phyloP scores from a whole-genome alignment of 352 stramenopile genomes.

The Phytophthora uliginosa region DNA sequence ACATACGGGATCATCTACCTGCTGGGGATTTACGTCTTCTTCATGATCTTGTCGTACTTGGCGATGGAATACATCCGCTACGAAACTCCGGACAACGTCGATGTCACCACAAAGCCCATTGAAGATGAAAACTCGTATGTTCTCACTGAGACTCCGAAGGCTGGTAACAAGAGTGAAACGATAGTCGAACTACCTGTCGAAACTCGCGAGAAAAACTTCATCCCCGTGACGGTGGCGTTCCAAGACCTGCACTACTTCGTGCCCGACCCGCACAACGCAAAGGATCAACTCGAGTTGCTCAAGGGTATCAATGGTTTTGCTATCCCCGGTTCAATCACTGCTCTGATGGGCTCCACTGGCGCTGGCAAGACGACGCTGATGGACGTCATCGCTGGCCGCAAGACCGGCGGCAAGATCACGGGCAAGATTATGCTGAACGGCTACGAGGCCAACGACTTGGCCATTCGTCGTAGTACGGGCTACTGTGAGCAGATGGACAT shows the following conservation, averaged over 20 bases:
- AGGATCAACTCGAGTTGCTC: slow-evolving; percentile 9
- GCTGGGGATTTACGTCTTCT: slow-evolving; percentile 21
- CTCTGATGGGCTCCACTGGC: not conserved
- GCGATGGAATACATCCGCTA: slow-evolving; percentile 4
- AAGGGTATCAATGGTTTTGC: slow-evolving; percentile 14
- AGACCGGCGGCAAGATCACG: slow-evolving; percentile 3
- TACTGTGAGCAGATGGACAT: slow-evolving; percentile 91
- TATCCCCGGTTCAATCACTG: not conserved
- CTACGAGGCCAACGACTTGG: slow-evolving; percentile 47
- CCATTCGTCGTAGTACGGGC: slow-evolving; percentile 54
- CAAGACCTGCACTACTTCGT: slow-evolving; percentile 23
- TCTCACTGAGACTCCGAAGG: slow-evolving; percentile 4
- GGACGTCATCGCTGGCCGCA: slow-evolving; percentile 1
- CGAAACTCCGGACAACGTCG: slow-evolving; percentile 1
- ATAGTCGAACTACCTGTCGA: not conserved
- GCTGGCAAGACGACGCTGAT: not conserved
- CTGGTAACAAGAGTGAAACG: not conserved
- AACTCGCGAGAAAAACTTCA: slow-evolving; percentile 14
- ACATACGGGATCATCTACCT: slow-evolving; percentile 18
- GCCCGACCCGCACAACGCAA: slow-evolving; percentile 12
- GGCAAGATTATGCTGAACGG: slow-evolving; percentile 40
- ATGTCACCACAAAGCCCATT: not conserved
- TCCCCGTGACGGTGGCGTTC: slow-evolving; percentile 22
- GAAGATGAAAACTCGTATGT: slow-evolving; percentile 1
- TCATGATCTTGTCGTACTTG: slow-evolving; percentile 5